Evolutionary conservation across 306 rosid species (phyloP).

Genomic region (Cyamopsis tetragonoloba): DNA sequence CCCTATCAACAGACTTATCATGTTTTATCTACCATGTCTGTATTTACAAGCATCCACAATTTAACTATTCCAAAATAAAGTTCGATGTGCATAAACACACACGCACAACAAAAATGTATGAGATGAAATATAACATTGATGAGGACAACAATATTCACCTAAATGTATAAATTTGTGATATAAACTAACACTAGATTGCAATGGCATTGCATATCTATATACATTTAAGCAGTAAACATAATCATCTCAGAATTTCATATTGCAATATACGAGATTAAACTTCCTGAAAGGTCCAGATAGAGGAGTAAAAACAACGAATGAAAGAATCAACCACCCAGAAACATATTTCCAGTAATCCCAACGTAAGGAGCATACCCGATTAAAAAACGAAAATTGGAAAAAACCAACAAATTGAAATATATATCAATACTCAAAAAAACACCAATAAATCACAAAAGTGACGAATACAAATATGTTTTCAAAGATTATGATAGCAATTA

Average conservation of each 20-base stretch:
- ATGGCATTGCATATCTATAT: constrained; percentile 24
- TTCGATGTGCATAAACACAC: neutral
- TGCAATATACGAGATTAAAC: constrained; percentile 18
- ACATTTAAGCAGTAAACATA: constrained; percentile 23
- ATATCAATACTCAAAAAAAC: constrained; percentile 35
- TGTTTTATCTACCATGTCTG: constrained; percentile 18
- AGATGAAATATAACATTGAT: constrained; percentile 8
- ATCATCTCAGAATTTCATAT: constrained; percentile 33
- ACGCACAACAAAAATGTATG: no score
- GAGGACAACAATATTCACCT: constrained; percentile 26
- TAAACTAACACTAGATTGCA: constrained; percentile 26
- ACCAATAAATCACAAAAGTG: constrained; percentile 38
- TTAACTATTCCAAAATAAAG: constrained; percentile 25
- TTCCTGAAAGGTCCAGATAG: constrained; percentile 10
- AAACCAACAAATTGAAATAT: constrained; percentile 23
- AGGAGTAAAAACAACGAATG: constrained; percentile 11
- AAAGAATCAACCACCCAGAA: constrained; percentile 38
- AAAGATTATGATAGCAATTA: constrained; percentile 17
- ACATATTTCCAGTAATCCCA: constrained; percentile 31
- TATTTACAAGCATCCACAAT: constrained; percentile 12
- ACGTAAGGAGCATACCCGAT: constrained; percentile 30
- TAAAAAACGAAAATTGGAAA: constrained; percentile 23
- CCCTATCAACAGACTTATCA: constrained; percentile 31
- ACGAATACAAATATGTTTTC: constrained; percentile 6
- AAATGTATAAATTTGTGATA: constrained; percentile 18